Evolutionary conservation across 2,329 filamentous ascomycete species (phyloP).

Genomic region (Neocatenulostroma microsporum): DNA sequence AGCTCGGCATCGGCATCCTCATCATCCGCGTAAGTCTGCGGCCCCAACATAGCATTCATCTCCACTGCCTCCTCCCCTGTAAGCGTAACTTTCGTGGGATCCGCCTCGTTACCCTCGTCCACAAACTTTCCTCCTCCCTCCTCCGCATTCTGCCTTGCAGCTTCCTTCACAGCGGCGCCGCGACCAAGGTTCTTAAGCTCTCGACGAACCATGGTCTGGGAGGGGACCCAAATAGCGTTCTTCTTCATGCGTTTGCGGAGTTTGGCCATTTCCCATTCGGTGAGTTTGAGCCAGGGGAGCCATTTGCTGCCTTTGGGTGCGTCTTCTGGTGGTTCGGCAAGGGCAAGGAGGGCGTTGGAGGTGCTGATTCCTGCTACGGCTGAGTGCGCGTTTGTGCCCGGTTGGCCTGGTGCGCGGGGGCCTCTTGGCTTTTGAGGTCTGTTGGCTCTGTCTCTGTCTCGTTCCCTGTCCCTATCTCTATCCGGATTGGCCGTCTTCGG

Average conservation of each 20-base stretch:
- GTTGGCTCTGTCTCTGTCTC: constrained; percentile 13
- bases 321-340: constrained; percentile 53
- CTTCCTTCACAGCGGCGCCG: constrained; percentile 37
- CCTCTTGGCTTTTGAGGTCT: constrained; percentile 31
- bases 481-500: constrained; percentile 27
- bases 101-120: constrained; percentile 43
- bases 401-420: constrained; percentile 35
- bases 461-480: constrained; percentile 25
- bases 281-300: constrained; percentile 56
- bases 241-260: constrained; percentile 85
- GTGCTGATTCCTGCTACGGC: constrained; percentile 52
- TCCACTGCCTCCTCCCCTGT: constrained; percentile 26
- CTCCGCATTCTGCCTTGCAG: constrained; percentile 49
- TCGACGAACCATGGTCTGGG: constrained; percentile 75
- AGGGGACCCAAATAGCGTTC: constrained; percentile 77
- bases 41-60: constrained; percentile 26
- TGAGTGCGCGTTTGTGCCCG: constrained; percentile 49
- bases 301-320: constrained; percentile 53
- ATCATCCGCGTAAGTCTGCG: constrained; percentile 25
- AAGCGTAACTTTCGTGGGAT: constrained; percentile 29
- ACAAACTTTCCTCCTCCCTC: constrained; percentile 58
- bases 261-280: constrained; percentile 61
- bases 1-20: constrained; percentile 53
- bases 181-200: constrained; percentile 66
- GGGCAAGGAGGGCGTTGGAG: constrained; percentile 52